Evolutionary conservation across 2,329 filamentous ascomycete genomes (phyloP), one percentile per base, ranked within the genome.

Genomic region (Xylaria sp.): DNA sequence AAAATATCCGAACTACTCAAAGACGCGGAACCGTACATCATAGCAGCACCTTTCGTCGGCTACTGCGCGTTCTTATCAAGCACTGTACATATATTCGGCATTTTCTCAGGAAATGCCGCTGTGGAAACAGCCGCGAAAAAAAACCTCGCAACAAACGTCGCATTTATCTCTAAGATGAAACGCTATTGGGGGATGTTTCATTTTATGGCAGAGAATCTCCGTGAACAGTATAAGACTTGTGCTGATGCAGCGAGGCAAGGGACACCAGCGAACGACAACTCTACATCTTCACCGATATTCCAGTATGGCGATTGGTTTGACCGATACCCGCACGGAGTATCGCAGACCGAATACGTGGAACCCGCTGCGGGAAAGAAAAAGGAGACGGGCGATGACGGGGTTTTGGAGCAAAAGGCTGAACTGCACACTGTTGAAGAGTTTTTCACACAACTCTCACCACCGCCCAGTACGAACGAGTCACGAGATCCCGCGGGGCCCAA

Each of bases 271-370:
- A 79, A 80, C 66, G 82, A 86, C 63, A 82, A 82, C 52, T 82
- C 85, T 15, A 80, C 83, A 9, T 81, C 87, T 5, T 86, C 88
- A 6, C 86, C 87, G 9, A 92, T 98, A 75, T 94, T 97, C 80
- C 95, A 98, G 76, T 98, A 98, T 75, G 94, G 94, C 61, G 96
- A 98, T 81, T 98, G 96, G 96, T 98, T 98, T 76, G 92, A 96
- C 77, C 89, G 92, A 73, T 98, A 98, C 78, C 96, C 96, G 0
- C 92, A 97, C 75, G 96, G 96, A 2, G 93, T 98, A 18, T 93
- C 93, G 3, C 90, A 93, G 69, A 87, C 90, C 1, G 94, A 97
- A 76, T 96, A 93, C 80, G 90, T 94, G 75, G 93, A 96, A 73
- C 91, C 92, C 1, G 89, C 88, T 34, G 82, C 85, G 3, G 85